Percentiles rank a stretch among this genome's conserved stretches.
Evolutionary conservation across 768 basidiomycete genomes (phyloP).

Genomic region (Suillus subalutaceus): DNA sequence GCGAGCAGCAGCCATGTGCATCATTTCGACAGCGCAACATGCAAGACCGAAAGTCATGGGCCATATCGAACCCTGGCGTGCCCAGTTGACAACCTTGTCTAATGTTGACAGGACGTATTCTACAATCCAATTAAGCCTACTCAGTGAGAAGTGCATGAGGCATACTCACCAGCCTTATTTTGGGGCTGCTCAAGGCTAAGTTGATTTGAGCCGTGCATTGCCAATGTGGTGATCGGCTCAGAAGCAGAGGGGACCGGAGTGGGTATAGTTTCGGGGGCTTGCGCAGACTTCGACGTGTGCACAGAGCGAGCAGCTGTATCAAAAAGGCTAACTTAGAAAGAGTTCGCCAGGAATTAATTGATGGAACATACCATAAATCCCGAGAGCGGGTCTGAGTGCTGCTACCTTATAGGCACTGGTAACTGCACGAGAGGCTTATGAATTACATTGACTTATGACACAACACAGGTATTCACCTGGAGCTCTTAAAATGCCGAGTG

Average conservation of each 20-base stretch:
- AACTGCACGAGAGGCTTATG: slow-evolving; percentile 27
- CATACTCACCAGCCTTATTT: slow-evolving; percentile 80
- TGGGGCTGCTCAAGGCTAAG: slow-evolving; percentile 83
- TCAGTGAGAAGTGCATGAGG: slow-evolving; percentile 1
- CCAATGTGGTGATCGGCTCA: slow-evolving; percentile 70
- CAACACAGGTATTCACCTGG: slow-evolving; percentile 29
- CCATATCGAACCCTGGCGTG: slow-evolving; percentile 97
- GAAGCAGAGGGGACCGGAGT: slow-evolving; percentile 45
- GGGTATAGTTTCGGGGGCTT: slow-evolving; percentile 43
- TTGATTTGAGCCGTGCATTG: slow-evolving; percentile 81
- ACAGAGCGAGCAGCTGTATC: slow-evolving; percentile 55
- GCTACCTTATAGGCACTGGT: slow-evolving; percentile 45
- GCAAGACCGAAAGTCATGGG: slow-evolving; percentile 99
- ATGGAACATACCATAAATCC: slow-evolving; percentile 42
- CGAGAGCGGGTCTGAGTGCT: slow-evolving; percentile 47
- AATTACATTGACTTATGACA: neutral
- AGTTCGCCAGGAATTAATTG: slow-evolving; percentile 15
- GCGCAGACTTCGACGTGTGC: slow-evolving; percentile 52
- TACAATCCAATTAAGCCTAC: slow-evolving; percentile 29
- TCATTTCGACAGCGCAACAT: slow-evolving; percentile 99
- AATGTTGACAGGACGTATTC: slow-evolving; percentile 97
- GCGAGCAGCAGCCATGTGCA: slow-evolving; percentile 99
- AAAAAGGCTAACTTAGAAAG: slow-evolving; percentile 14
- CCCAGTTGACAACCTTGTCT: slow-evolving; percentile 98
- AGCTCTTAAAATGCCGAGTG: slow-evolving; percentile 43